These are phyloP conservation scores for Tetrastigma voinierianum DNA, from an alignment of 164 flowering plant genomes.

Conservation along the genomic window DNA sequence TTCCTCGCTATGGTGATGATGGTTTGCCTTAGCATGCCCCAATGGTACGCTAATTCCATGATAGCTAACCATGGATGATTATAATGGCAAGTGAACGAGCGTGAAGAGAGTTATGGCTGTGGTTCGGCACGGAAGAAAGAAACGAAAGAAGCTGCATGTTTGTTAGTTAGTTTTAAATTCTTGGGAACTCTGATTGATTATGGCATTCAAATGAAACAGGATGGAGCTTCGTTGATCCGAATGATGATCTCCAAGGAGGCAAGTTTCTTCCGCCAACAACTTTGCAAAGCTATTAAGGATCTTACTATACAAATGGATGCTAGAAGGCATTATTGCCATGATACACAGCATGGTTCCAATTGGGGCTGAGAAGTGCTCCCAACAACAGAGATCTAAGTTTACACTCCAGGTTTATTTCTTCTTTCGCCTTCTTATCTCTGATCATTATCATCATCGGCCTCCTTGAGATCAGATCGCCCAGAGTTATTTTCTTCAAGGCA, in stretches of 20 bases:
- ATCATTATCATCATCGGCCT: conserved; percentile 32
- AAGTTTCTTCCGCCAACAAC: conserved; percentile 47
- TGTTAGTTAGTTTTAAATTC: not conserved
- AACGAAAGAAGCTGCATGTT: too few species aligned
- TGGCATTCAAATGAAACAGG: conserved; percentile 38
- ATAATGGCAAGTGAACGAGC: not conserved
- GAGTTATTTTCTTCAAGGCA: conserved; percentile 56
- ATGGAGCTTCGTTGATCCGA: conserved; percentile 66
- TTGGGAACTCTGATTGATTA: not conserved
- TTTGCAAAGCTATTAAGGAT: conserved; percentile 50
- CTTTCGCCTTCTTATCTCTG: too few species aligned
- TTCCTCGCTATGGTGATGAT: too few species aligned
- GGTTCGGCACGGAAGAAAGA: too few species aligned
- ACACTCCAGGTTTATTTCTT: too few species aligned
- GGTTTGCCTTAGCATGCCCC: too few species aligned
- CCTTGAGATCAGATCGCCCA: conserved; percentile 68
- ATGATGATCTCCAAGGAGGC: conserved; percentile 80
- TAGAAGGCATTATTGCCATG: conserved; percentile 19
- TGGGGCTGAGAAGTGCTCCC: conserved; percentile 19
- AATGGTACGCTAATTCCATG: not conserved
- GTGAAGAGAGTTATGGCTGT: too few species aligned
- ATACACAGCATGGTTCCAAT: conserved; percentile 14
- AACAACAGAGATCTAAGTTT: conserved; percentile 15
- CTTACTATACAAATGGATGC: conserved; percentile 53
- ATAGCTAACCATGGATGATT: not conserved